These are phyloP conservation scores for Holtermannia corniformis DNA, from an alignment of 768 basidiomycete genomes.

Conservation along the genomic window DNA sequence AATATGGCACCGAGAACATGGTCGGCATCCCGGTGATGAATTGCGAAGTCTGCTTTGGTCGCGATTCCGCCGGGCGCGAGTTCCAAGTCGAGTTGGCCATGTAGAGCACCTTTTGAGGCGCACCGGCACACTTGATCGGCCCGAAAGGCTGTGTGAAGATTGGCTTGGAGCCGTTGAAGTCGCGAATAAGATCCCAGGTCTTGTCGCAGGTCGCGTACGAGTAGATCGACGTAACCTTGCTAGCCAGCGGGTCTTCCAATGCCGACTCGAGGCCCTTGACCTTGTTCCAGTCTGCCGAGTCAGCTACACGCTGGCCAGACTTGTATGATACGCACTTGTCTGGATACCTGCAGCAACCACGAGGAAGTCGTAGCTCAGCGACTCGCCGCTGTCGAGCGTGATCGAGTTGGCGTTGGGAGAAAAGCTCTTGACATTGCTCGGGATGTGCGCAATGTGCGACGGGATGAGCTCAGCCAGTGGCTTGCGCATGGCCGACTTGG, in stretches of 20 bases:
- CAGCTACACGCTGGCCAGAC: slow-evolving; percentile 1
- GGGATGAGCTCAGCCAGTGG: slow-evolving; percentile 66
- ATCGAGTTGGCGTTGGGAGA: slow-evolving; percentile 65
- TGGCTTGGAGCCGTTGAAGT: slow-evolving; percentile 65
- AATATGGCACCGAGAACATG: slow-evolving; percentile 97
- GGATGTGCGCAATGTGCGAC: slow-evolving; percentile 57
- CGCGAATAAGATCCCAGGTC: slow-evolving; percentile 71
- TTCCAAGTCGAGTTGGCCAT: slow-evolving; percentile 58
- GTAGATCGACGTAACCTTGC: slow-evolving; percentile 86
- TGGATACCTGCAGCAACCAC: slow-evolving; percentile 84
- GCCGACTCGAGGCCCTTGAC: slow-evolving; percentile 67
- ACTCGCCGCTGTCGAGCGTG: slow-evolving; percentile 59
- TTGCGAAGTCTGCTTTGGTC: slow-evolving; percentile 57
- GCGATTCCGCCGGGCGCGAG: slow-evolving; percentile 17
- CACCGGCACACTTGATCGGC: slow-evolving; percentile 74
- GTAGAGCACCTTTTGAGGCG: slow-evolving; percentile 35
- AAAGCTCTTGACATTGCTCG: slow-evolving; percentile 64
- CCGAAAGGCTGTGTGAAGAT: slow-evolving; percentile 94
- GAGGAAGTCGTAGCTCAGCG: slow-evolving; percentile 69
- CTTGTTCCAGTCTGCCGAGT: slow-evolving; percentile 52
- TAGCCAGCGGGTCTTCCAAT: slow-evolving; percentile 56
- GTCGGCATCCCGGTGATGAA: slow-evolving; percentile 87
- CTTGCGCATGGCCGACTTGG: slow-evolving; percentile 55
- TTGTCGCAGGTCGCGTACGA: slow-evolving; percentile 83
- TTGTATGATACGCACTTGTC: slow-evolving; percentile 46